Percentiles rank a stretch among this genome's conserved stretches.
Conservation (phyloP, 2,329 filamentous ascomycete genomes). For the Emmonsiellopsis sp. region DNA sequence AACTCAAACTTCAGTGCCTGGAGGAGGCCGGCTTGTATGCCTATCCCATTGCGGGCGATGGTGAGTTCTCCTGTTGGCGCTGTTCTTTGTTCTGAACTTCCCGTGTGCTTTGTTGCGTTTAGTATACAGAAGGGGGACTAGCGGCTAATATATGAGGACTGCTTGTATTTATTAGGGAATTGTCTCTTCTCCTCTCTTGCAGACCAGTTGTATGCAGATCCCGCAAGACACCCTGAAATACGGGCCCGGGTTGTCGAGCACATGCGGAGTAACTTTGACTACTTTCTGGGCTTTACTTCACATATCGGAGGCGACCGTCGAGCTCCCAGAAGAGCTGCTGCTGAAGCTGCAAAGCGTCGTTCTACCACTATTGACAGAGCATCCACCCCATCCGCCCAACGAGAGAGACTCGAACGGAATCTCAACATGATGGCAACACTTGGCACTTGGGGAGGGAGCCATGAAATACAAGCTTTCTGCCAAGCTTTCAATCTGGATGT, state of each 20-base stretch:
- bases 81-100: slow-evolving; percentile 12
- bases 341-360: slow-evolving; percentile 39
- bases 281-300: slow-evolving; percentile 56
- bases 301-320: slow-evolving; percentile 48
- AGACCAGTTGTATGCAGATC: slow-evolving; percentile 56
- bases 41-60: slow-evolving; percentile 51
- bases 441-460: slow-evolving; percentile 56
- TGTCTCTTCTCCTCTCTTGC: slow-evolving; percentile 61
- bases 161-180: slow-evolving; percentile 43
- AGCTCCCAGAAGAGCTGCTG: slow-evolving; percentile 44
- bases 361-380: slow-evolving; percentile 37
- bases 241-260: slow-evolving; percentile 51
- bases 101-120: slow-evolving; percentile 3
- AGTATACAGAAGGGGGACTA: neutral
- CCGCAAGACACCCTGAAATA: slow-evolving; percentile 48
- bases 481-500: slow-evolving; percentile 53
- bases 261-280: slow-evolving; percentile 50
- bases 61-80: slow-evolving; percentile 34
- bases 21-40: slow-evolving; percentile 49
- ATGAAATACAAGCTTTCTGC: slow-evolving; percentile 59
- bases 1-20: slow-evolving; percentile 36
- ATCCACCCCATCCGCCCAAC: slow-evolving; percentile 46
- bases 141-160: neutral
- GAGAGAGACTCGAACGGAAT: slow-evolving; percentile 50
- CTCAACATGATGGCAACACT: slow-evolving; percentile 50